These are phyloP conservation scores for Boletus patriciae DNA, from an alignment of 768 basidiomycete genomes.

Conservation along the genomic window DNA sequence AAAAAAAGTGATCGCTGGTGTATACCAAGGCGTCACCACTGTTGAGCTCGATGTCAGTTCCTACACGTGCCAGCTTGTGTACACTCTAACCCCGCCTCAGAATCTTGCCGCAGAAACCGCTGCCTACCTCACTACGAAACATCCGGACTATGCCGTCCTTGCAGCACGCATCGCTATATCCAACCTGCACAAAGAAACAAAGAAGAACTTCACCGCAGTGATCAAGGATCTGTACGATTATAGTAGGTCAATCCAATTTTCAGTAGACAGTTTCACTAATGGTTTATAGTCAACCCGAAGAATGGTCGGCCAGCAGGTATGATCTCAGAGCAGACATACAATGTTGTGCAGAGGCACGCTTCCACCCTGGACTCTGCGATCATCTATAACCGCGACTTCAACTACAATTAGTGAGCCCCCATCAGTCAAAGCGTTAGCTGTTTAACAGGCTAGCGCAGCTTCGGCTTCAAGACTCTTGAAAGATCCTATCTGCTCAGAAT, in stretches of 20 bases:
- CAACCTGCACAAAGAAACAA: constrained; percentile 98
- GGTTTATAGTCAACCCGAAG: constrained; percentile 84
- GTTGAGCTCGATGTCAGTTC: constrained; percentile 89
- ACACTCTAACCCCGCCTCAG: constrained; percentile 39
- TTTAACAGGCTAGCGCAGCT: constrained; percentile 45
- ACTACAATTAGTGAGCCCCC: constrained; percentile 81
- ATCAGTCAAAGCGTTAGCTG: neutral
- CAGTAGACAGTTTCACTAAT: neutral
- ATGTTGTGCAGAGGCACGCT: constrained; percentile 77
- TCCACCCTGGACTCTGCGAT: constrained; percentile 87
- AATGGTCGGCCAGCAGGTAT: constrained; percentile 83
- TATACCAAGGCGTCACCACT: constrained; percentile 95
- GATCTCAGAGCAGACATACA: constrained; percentile 88
- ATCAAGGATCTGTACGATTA: constrained; percentile 89
- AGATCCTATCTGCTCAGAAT: constrained; percentile 95
- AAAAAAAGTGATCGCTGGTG: constrained; percentile 90
- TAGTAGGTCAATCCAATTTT: constrained; percentile 46
- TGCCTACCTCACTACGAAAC: constrained; percentile 94
- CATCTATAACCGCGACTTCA: constrained; percentile 98
- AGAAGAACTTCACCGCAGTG: constrained; percentile 93
- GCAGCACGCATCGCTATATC: constrained; percentile 99
- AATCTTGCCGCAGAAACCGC: constrained; percentile 97
- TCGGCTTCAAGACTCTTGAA: constrained; percentile 99
- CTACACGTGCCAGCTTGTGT: neutral
- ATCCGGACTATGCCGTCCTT: constrained; percentile 97